phyloP scores from a whole-genome alignment of 805 yeast genomes.

The Lachancea thermotolerans region DNA sequence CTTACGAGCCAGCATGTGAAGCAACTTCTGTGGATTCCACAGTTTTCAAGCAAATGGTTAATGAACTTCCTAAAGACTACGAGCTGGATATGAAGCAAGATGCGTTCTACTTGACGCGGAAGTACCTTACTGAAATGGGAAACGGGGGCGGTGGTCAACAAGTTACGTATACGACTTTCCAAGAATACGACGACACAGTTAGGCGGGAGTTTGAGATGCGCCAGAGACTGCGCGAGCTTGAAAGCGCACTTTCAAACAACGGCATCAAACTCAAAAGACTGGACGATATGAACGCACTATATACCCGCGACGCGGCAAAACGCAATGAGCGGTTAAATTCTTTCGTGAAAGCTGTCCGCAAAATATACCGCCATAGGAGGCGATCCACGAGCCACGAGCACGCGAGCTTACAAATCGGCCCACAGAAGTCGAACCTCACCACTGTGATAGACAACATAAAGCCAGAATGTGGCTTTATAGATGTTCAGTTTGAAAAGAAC shows the following conservation, averaged over 20 bases:
- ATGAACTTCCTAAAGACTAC: constrained; percentile 12
- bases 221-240: constrained; percentile 8
- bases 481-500: constrained; percentile 6
- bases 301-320: constrained; percentile 3
- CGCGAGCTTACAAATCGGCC: not conserved
- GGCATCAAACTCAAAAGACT: constrained; percentile 8
- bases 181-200: constrained; percentile 25
- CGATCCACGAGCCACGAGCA: too few species aligned
- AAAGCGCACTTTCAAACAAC: constrained; percentile 4
- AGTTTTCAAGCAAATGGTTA: constrained; percentile 12
- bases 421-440: constrained; percentile 5
- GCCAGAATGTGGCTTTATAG: constrained; percentile 11
- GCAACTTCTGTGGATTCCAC: constrained; percentile 10
- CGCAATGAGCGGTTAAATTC: not conserved
- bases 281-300: constrained; percentile 5
- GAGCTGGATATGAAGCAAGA: constrained; percentile 21
- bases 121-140: constrained; percentile 4
- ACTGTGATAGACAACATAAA: constrained; percentile 9
- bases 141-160: constrained; percentile 2
- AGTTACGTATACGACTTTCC: constrained; percentile 21
- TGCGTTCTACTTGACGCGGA: constrained; percentile 24
- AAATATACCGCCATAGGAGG: too few species aligned
- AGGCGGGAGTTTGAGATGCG: constrained; percentile 25
- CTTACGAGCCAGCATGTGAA: constrained; percentile 2
- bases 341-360: too few species aligned